Conservation (phyloP, 441 rosid species). For the Pelargonium exstipulatum region DNA sequence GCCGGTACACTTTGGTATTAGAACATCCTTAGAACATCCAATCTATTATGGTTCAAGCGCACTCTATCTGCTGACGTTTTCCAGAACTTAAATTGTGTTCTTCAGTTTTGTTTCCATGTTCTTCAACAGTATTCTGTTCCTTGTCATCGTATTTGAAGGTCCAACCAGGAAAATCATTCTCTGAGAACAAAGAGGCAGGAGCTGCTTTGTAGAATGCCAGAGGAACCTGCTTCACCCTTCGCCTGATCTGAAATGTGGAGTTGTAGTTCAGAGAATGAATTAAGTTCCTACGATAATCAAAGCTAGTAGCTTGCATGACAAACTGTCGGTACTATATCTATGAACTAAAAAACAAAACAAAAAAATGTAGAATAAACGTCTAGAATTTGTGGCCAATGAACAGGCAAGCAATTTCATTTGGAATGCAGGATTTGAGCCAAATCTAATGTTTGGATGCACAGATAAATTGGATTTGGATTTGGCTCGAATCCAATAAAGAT, state of each 20-base stretch:
- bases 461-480: no score
- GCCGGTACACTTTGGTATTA: neutral
- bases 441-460: no score
- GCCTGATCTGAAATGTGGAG: slow-evolving; percentile 50
- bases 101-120: slow-evolving; percentile 12
- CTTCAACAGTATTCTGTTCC: slow-evolving; percentile 8
- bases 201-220: slow-evolving; percentile 61
- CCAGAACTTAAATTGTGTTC: slow-evolving; percentile 11
- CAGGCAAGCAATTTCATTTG: no score
- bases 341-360: no score
- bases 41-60: slow-evolving; percentile 14
- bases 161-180: slow-evolving; percentile 76
- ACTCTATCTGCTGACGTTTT: slow-evolving; percentile 37
- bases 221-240: slow-evolving; percentile 88
- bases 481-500: no score
- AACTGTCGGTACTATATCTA: no score
- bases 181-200: slow-evolving; percentile 62
- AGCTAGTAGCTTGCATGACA: no score
- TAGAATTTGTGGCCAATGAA: no score
- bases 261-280: neutral
- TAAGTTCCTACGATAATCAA: neutral
- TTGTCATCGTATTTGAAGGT: slow-evolving; percentile 39
- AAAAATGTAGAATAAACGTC: no score
- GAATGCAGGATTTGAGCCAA: no score
- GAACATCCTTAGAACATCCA: no score